These are phyloP conservation scores for Collybia nuda DNA, from an alignment of 768 basidiomycete genomes.

Conservation along the genomic window DNA sequence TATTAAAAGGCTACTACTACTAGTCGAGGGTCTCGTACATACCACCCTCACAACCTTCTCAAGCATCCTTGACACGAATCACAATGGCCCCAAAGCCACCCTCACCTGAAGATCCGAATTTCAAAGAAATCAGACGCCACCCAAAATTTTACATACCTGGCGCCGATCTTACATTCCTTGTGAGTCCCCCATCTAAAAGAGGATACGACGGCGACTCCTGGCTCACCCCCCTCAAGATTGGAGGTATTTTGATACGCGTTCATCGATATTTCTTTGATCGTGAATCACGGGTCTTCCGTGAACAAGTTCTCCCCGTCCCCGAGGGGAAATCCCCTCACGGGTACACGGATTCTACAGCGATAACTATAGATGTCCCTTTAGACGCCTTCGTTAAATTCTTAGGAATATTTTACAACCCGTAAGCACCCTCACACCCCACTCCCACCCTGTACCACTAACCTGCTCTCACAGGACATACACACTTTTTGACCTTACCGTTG, in stretches of 20 bases:
- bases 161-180: conserved; percentile 55
- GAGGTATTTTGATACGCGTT: conserved; percentile 49
- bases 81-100: no score
- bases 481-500: conserved; percentile 45
- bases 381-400: conserved; percentile 45
- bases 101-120: conserved; percentile 5
- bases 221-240: no score
- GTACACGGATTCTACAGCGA: conserved; percentile 36
- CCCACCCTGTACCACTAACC: not conserved
- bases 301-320: conserved; percentile 27
- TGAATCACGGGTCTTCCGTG: conserved; percentile 50
- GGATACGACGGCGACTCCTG: no score
- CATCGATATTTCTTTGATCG: conserved; percentile 66
- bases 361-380: conserved; percentile 35
- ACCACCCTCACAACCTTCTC: no score
- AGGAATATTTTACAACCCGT: conserved; percentile 61
- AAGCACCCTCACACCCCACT: conserved; percentile 10
- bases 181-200: conserved; percentile 23
- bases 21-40: no score
- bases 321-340: conserved; percentile 30
- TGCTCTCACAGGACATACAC: conserved; percentile 46
- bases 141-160: conserved; percentile 49
- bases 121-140: conserved; percentile 22
- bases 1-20: no score
- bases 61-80: no score